Percentiles rank a stretch among this genome's conserved stretches.
Evolutionary conservation across 2,329 filamentous ascomycete species (phyloP).

Genomic region (Tolypocladium guangdongense): DNA sequence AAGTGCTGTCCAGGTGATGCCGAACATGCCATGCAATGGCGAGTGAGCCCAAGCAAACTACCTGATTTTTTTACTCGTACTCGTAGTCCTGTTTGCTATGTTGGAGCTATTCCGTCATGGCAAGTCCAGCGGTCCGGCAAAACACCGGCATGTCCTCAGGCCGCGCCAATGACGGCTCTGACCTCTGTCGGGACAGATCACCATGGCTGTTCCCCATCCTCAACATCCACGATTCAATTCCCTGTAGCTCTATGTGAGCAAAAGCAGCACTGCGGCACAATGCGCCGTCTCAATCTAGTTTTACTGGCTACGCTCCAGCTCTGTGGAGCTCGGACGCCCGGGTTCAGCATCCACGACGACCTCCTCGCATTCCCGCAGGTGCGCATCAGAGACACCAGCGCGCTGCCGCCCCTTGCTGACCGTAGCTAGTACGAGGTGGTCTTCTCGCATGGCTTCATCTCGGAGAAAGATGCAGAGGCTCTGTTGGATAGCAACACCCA

Average conservation of each 20-base stretch:
- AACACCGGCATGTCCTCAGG: not conserved
- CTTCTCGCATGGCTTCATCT: slow-evolving; percentile 62
- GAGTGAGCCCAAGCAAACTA: not conserved
- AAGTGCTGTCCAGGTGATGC: not conserved
- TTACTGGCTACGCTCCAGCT: slow-evolving; percentile 35
- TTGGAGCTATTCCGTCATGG: not conserved
- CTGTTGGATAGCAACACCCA: slow-evolving; percentile 36
- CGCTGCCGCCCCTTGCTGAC: not conserved
- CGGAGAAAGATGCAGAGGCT: slow-evolving; percentile 56
- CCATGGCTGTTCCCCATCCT: not conserved
- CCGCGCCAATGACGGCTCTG: not conserved
- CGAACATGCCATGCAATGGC: not conserved
- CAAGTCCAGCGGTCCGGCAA: not conserved
- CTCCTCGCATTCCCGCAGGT: slow-evolving; percentile 80
- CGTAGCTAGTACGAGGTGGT: slow-evolving; percentile 63
- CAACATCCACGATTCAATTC: not conserved
- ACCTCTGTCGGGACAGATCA: not conserved
- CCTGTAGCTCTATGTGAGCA: slow-evolving; percentile 18
- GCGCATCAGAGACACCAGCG: slow-evolving; percentile 14
- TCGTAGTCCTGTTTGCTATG: no score
- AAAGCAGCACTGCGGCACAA: slow-evolving; percentile 20
- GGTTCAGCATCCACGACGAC: slow-evolving; percentile 83
- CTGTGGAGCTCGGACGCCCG: slow-evolving; percentile 35
- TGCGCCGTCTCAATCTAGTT: slow-evolving; percentile 38
- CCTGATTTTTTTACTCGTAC: no score